Conservation (phyloP, 1,139 yeast species). For the Yamadazyma triangularis region DNA sequence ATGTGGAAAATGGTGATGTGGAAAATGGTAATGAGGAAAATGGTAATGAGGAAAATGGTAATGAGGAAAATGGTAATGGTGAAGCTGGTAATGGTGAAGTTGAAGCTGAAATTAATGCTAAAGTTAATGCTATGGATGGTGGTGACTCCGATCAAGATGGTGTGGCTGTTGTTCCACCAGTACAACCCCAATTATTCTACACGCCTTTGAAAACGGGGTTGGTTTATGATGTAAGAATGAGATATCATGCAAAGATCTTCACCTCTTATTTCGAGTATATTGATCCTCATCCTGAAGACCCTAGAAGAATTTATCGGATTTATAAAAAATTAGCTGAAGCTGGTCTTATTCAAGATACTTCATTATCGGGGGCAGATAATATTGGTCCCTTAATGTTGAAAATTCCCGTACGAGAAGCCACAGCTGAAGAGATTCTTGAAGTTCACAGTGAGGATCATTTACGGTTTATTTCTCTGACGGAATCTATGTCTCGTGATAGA, state of each 20-base stretch:
- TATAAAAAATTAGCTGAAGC: constrained; percentile 93
- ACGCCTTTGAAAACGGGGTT: constrained; percentile 84
- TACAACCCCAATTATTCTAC: constrained; percentile 55
- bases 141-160: too few relatives aligned
- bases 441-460: constrained; percentile 86
- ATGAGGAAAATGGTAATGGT: too few relatives aligned
- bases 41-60: too few relatives aligned
- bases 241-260: constrained; percentile 93
- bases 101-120: too few relatives aligned
- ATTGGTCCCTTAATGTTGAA: constrained; percentile 88
- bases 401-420: constrained; percentile 87
- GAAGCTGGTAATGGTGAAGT: too few relatives aligned
- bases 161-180: constrained; percentile 41
- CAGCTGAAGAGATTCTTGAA: constrained; percentile 75
- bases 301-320: constrained; percentile 89
- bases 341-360: constrained; percentile 79
- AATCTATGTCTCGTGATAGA: constrained; percentile 72
- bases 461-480: constrained; percentile 70
- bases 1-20: too few relatives aligned
- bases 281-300: constrained; percentile 99
- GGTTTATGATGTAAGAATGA: constrained; percentile 94
- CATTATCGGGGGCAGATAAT: constrained; percentile 73
- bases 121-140: too few relatives aligned
- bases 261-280: constrained; percentile 90
- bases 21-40: constrained; percentile 1